A percentile compares a stretch with the other conserved stretches of the same genome.
Conservation (phyloP, 192 early-diverging fungal species). For the Entomortierella beljakovae region DNA sequence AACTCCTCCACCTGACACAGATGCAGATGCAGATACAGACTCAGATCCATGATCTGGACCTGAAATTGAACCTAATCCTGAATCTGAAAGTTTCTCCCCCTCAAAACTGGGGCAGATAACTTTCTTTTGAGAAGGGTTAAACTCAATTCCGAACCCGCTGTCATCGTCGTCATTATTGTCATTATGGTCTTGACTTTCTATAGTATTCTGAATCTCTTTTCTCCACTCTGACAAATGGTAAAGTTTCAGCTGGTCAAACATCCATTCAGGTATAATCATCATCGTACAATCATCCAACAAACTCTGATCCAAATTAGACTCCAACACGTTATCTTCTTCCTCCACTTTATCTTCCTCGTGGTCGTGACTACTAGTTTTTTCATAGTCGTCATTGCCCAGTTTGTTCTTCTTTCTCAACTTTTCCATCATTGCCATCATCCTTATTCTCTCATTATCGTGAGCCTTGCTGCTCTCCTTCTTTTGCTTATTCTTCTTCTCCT, state of each 20-base stretch:
- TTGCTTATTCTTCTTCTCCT: background rate
- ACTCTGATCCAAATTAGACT: background rate
- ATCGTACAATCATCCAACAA: slow-evolving; percentile 17
- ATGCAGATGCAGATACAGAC: background rate
- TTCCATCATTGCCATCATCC: background rate
- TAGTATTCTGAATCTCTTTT: background rate
- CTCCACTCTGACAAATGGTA: slow-evolving; percentile 15
- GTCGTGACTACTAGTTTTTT: background rate
- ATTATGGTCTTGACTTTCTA: background rate
- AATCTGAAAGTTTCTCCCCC: too few species aligned
- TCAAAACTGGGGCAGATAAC: too few species aligned
- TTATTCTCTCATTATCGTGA: background rate
- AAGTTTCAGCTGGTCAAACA: slow-evolving; percentile 30
- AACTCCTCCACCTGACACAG: too few species aligned
- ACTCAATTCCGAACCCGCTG: too few species aligned
- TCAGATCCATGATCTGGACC: too few species aligned
- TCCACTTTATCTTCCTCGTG: background rate
- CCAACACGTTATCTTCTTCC: background rate
- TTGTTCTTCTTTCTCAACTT: background rate
- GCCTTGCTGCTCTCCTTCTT: background rate
- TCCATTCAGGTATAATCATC: slow-evolving; percentile 36
- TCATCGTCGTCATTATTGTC: background rate
- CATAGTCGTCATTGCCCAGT: background rate
- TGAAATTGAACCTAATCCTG: too few species aligned
- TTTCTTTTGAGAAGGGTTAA: too few species aligned